Percentiles rank a stretch among this genome's conserved stretches.
Evolutionary conservation across 352 stramenopile species (phyloP).

Genomic region (Bremia lactucae): DNA sequence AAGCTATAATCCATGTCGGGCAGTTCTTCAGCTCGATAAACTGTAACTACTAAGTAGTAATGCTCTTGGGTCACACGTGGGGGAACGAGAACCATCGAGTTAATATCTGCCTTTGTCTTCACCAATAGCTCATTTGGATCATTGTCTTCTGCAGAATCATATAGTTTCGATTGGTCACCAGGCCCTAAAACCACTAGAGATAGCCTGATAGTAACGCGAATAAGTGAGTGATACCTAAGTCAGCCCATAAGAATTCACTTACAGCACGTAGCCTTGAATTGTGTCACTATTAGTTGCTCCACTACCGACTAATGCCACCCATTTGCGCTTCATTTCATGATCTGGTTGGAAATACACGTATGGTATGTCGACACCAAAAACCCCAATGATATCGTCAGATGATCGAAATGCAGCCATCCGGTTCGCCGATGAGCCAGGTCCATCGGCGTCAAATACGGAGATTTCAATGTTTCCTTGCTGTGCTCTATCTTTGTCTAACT

Average conservation of each 20-base stretch:
- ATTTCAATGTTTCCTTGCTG: constrained; percentile 72
- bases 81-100: constrained; percentile 74
- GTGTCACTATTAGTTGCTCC: constrained; percentile 66
- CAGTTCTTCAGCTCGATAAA: constrained; percentile 68
- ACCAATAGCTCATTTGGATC: constrained; percentile 29
- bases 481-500: constrained; percentile 64
- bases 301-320: constrained; percentile 80
- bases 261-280: constrained; percentile 86
- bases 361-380: constrained; percentile 75
- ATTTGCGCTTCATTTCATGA: constrained; percentile 84
- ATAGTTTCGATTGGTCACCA: constrained; percentile 65
- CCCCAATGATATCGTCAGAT: constrained; percentile 77
- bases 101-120: constrained; percentile 51
- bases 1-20: constrained; percentile 79
- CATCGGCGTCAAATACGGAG: constrained; percentile 76
- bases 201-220: constrained; percentile 31
- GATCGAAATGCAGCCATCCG: constrained; percentile 19
- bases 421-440: constrained; percentile 18
- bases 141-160: constrained; percentile 34
- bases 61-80: constrained; percentile 59
- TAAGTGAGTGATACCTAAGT: too few relatives aligned
- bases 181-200: constrained; percentile 81
- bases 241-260: constrained; percentile 7
- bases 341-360: constrained; percentile 79
- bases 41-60: constrained; percentile 67